Evolutionary conservation across 495 filamentous ascomycete genomes (phyloP), one percentile per base, ranked within the genome.

Genomic region (Podospora fimiseda): DNA sequence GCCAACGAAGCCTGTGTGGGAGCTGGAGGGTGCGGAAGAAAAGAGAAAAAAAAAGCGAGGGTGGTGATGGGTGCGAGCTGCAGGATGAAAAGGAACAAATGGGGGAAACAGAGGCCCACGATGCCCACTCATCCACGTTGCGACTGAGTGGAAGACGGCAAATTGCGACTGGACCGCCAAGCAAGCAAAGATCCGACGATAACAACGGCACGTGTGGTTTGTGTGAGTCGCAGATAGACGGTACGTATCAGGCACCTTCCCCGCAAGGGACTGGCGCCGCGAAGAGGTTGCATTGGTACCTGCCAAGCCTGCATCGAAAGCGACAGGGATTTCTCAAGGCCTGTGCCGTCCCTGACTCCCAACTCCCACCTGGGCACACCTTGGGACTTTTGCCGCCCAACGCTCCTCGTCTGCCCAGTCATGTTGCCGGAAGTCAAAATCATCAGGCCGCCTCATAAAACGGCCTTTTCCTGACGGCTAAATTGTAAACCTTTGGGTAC

Each of bases 1-100:
- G 76, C 76, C 75, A 79, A 79, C 76, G 76, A 76, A 77, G 75
- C 67, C 75, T 73, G 62, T 67, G 60, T 51, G 56, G 48, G 55
- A 57, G 53, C 52, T 52, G 45, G 24, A 36, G 37, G 23, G 47
- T 43, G 38, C 44, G 19, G 23, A n/a, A 23, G 23, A 20, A 23
- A 37, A 43, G 48, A 11, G 11, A 33, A 11, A 33, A 33, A 11
- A 33, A 11, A 33, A 33, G 11, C 27, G 27, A 33, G 11, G 27
- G 27, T 33, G 27, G 27, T 33, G 27, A 11, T n/a, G 48, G 42
- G 44, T 24, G 43, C 30, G 47, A 22, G 30, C 52, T 33, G 57
- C 40, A 50, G 48, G 43, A 18, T 30, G 45, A 53, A 38, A 51
- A 37, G 45, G 52, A 48, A 42, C 50, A 16, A 14, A 50, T 23